A percentile compares a stretch with the other conserved stretches of the same genome.
These are phyloP conservation scores for Fennellomyces sp. DNA, from an alignment of 371 early-diverging fungal species.

Conservation along the genomic window DNA sequence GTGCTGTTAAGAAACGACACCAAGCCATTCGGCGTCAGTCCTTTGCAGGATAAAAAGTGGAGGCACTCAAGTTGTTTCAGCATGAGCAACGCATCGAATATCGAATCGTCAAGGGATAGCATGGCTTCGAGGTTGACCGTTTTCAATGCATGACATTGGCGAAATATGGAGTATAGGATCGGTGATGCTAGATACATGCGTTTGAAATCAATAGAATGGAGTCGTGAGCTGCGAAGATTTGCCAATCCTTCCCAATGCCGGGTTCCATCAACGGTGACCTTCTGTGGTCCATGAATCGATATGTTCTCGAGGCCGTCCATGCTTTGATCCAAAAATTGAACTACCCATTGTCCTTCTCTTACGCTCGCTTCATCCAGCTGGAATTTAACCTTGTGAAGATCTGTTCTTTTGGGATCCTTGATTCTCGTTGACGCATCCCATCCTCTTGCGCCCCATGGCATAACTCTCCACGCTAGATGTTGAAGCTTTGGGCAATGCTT, in stretches of 20 bases:
- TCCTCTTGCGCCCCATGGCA: background rate
- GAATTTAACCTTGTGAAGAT: too few species aligned
- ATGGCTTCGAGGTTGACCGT: background rate
- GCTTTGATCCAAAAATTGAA: background rate
- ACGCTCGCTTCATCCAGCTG: background rate
- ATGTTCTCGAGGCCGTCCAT: background rate
- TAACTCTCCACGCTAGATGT: background rate
- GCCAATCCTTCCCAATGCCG: background rate
- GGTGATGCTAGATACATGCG: background rate
- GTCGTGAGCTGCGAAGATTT: background rate
- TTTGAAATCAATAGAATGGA: background rate
- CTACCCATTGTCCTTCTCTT: background rate
- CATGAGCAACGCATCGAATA: background rate
- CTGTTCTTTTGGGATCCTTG: too few species aligned
- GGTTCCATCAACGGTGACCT: background rate
- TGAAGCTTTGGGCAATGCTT: background rate
- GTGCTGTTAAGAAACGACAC: background rate
- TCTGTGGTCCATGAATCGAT: background rate
- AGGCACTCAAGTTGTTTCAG: background rate
- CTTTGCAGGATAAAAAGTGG: background rate
- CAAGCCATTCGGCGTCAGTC: background rate
- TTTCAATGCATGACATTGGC: background rate
- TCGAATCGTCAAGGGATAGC: background rate
- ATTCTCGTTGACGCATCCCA: background rate
- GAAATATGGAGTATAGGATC: background rate